Conservation (phyloP, 2,329 filamentous ascomycete species). For the Calonectria pseudoturangicola region DNA sequence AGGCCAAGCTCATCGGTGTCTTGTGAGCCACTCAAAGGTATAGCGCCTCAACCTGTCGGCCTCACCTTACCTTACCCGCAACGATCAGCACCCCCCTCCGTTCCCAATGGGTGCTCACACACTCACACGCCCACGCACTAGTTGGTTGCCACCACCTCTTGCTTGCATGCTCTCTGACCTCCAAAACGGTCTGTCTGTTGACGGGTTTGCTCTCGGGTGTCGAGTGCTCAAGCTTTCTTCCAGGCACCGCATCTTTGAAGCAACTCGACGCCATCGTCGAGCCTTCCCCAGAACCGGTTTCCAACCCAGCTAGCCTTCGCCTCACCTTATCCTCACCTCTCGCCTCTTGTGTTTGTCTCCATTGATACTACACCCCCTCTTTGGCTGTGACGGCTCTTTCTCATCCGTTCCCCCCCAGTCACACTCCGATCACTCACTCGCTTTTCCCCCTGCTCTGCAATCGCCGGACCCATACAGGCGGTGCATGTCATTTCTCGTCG, state of each 20-base stretch:
- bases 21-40: conserved; percentile 49
- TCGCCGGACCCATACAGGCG: conserved; percentile 49
- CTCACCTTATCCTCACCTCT: conserved; percentile 43
- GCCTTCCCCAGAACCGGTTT: conserved; percentile 26
- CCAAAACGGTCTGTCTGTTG: conserved; percentile 14
- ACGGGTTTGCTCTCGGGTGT: conserved; percentile 21
- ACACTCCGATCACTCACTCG: conserved; percentile 46
- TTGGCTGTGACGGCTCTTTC: conserved; percentile 11
- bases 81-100: conserved; percentile 36
- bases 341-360: conserved; percentile 18
- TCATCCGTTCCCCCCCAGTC: conserved; percentile 25
- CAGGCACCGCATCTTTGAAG: conserved; percentile 27
- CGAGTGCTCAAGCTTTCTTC: conserved; percentile 18
- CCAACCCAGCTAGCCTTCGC: conserved; percentile 34
- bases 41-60: conserved; percentile 48
- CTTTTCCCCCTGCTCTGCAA: conserved; percentile 48
- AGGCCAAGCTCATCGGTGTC: conserved; percentile 40
- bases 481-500: conserved; percentile 37
- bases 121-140: conserved; percentile 40
- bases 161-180: conserved; percentile 24
- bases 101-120: conserved; percentile 37
- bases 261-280: conserved; percentile 23
- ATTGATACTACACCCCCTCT: conserved; percentile 32
- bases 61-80: conserved; percentile 51
- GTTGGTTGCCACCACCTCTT: conserved; percentile 30